A percentile compares a stretch with the other conserved stretches of the same genome.
phyloP scores from a whole-genome alignment of 164 flowering plant species.

The Magnolia kwangsiensis region DNA sequence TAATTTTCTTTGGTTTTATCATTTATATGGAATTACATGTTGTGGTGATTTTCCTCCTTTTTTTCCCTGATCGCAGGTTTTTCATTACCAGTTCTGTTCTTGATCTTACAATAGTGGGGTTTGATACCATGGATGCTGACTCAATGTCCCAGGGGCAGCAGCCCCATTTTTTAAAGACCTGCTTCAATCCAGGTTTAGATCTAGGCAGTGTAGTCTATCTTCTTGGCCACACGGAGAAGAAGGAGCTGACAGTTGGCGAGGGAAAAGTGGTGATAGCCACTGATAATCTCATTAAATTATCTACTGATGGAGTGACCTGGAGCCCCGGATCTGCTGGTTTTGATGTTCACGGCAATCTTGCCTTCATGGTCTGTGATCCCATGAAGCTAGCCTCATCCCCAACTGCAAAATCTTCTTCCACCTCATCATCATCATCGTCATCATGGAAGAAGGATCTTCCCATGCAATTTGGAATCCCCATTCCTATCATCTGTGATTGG shows the following conservation, averaged over 20 bases:
- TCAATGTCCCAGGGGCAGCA: constrained; percentile 53
- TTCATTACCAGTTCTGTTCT: constrained; percentile 92
- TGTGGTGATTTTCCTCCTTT: neutral
- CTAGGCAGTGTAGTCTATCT: constrained; percentile 79
- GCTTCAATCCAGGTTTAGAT: constrained; percentile 71
- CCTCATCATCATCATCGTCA: constrained; percentile 67
- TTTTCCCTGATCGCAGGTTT: constrained; percentile 55
- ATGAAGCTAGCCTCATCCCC: constrained; percentile 99
- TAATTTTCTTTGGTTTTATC: neutral
- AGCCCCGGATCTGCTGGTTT: constrained; percentile 96
- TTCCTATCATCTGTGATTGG: constrained; percentile 91
- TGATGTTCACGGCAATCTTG: constrained; percentile 92
- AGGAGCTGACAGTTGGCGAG: constrained; percentile 74
- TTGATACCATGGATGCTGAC: constrained; percentile 76
- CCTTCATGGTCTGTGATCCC: constrained; percentile 97
- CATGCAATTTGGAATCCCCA: constrained; percentile 92
- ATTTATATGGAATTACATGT: neutral
- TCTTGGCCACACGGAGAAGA: constrained; percentile 63
- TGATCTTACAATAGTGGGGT: constrained; percentile 89
- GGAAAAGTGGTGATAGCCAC: constrained; percentile 97
- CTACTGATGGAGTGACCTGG: constrained; percentile 81
- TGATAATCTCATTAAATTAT: constrained; percentile 88
- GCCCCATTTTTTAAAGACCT: constrained; percentile 75
- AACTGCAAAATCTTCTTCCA: constrained; percentile 66
- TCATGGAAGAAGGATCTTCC: constrained; percentile 78